Evolutionary conservation across 352 stramenopile species (phyloP).

Genomic region (Globisporangium sylvaticum): DNA sequence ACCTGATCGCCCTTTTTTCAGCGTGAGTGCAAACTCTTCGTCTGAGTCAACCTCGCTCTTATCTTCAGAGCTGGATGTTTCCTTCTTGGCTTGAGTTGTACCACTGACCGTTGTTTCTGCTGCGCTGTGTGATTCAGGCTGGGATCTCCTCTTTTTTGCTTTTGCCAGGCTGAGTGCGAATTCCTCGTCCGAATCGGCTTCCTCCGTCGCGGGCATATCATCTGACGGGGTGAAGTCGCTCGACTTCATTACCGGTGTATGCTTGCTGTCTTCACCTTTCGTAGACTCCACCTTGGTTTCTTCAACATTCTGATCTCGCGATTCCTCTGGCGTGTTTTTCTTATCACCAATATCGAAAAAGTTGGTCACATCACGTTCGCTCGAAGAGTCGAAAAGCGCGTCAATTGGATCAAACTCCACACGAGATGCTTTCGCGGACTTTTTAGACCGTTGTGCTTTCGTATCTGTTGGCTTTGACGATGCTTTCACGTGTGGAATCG

Average conservation of each 20-base stretch:
- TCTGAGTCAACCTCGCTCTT: slow-evolving; percentile 5
- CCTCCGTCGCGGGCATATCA: background rate
- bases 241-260: background rate
- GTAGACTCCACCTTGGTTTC: background rate
- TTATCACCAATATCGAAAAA: slow-evolving; percentile 20
- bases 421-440: background rate
- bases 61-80: background rate
- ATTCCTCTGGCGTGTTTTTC: background rate
- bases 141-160: slow-evolving; percentile 1
- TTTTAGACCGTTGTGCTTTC: slow-evolving; percentile 9
- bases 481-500: background rate
- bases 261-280: background rate
- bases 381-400: slow-evolving; percentile 53
- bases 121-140: background rate
- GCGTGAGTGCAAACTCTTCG: slow-evolving; percentile 5
- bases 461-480: background rate
- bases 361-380: slow-evolving; percentile 39
- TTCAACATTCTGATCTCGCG: background rate
- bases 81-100: background rate
- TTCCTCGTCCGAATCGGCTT: slow-evolving; percentile 31
- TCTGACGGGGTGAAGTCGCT: background rate
- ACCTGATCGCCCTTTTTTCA: slow-evolving; percentile 2
- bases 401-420: slow-evolving; percentile 52
- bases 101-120: background rate
- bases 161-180: slow-evolving; percentile 37